Evolutionary conservation across 805 yeast species (phyloP).

Genomic region (Candida ponderosae): DNA sequence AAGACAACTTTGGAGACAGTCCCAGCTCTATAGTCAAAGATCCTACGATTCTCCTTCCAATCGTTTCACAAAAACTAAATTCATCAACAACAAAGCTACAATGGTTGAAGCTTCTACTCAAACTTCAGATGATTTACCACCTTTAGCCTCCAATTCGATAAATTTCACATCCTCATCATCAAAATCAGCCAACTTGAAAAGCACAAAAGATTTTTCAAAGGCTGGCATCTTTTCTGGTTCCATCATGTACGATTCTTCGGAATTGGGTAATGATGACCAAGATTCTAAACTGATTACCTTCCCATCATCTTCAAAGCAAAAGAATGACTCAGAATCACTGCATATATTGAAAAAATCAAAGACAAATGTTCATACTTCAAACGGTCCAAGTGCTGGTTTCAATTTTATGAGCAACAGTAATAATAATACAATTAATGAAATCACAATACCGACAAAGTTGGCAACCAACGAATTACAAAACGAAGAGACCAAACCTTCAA

Average conservation of each 20-base stretch:
- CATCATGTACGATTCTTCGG: slow-evolving; percentile 15
- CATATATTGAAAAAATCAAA: background rate
- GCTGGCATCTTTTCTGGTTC: slow-evolving; percentile 19
- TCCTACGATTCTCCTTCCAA: background rate
- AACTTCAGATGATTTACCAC: slow-evolving; percentile 14
- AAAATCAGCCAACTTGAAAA: slow-evolving; percentile 13
- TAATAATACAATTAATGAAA: background rate
- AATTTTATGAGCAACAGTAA: slow-evolving; percentile 12
- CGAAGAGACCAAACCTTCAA: background rate
- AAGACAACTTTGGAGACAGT: slow-evolving; percentile 20
- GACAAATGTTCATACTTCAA: background rate
- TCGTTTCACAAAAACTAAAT: slow-evolving; percentile 6
- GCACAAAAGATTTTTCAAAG: slow-evolving; percentile 1
- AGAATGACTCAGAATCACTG: background rate
- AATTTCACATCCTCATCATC: background rate
- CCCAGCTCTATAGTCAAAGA: slow-evolving; percentile 11
- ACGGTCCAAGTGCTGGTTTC: slow-evolving; percentile 23
- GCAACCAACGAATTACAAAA: background rate
- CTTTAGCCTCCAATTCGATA: slow-evolving; percentile 3
- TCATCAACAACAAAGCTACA: background rate
- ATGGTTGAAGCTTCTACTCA: slow-evolving; percentile 17
- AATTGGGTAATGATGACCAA: slow-evolving; percentile 8
- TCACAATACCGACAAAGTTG: background rate
- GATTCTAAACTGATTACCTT: slow-evolving; percentile 1
- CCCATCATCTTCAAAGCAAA: slow-evolving; percentile 3